A percentile compares a stretch with the other conserved stretches of the same genome.
Evolutionary conservation across 768 basidiomycete genomes (phyloP).

Genomic region (Termitomyces sp.): DNA sequence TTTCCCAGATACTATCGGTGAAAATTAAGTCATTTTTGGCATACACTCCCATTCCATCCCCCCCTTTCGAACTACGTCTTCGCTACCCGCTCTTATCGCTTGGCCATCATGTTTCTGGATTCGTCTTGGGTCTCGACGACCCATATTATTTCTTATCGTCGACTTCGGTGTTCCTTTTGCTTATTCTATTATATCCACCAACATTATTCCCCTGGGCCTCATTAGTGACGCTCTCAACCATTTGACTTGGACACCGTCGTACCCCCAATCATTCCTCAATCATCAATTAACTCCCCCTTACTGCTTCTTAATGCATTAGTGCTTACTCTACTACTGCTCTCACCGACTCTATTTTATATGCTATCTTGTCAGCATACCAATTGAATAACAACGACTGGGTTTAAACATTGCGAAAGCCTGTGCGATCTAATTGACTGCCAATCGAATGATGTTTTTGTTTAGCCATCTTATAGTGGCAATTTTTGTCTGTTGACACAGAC

Average conservation of each 20-base stretch:
- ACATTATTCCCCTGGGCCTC: constrained; percentile 19
- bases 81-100: background rate
- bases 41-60: too few species aligned
- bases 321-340: too few species aligned
- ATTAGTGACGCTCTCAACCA: constrained; percentile 24
- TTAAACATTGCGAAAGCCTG: too few species aligned
- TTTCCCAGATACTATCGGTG: constrained; percentile 24
- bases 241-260: constrained; percentile 54
- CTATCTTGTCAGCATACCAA: background rate
- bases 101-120: background rate
- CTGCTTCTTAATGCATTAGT: too few species aligned
- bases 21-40: constrained; percentile 19
- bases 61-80: too few species aligned
- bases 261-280: constrained; percentile 20
- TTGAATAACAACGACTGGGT: background rate
- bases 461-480: too few species aligned
- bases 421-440: too few species aligned
- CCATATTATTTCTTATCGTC: constrained; percentile 19
- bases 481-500: too few species aligned
- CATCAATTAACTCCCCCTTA: too few species aligned
- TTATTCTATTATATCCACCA: constrained; percentile 16
- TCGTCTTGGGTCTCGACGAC: constrained; percentile 13
- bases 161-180: constrained; percentile 25
- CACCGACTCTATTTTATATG: background rate
- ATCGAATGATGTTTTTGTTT: too few species aligned